These are phyloP conservation scores for Rubroboletus satanas DNA, from an alignment of 768 basidiomycete genomes.

Conservation along the genomic window DNA sequence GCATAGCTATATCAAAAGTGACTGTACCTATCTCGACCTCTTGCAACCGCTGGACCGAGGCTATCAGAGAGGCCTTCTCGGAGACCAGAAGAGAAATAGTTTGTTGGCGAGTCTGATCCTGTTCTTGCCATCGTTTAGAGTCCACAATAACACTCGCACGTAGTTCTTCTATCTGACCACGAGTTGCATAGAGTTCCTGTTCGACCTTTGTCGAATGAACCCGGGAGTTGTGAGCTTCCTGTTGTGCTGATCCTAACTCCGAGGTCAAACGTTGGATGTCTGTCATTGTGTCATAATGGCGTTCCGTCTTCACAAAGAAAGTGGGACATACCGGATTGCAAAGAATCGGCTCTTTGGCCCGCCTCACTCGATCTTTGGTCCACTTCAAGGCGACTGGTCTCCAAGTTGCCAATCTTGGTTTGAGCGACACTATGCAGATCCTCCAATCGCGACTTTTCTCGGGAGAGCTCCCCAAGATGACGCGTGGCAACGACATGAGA, in stretches of 20 bases:
- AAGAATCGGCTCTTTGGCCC: constrained; percentile 5
- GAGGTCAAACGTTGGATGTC: constrained; percentile 18
- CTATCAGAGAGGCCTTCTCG: constrained; percentile 59
- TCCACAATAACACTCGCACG: constrained; percentile 10
- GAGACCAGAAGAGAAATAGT: constrained; percentile 75
- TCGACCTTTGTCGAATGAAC: constrained; percentile 17
- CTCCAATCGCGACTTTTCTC: constrained; percentile 26
- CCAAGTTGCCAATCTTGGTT: constrained; percentile 17
- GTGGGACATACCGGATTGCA: constrained; percentile 22
- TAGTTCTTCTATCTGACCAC: constrained; percentile 17
- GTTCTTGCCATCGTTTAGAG: constrained; percentile 24
- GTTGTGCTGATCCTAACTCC: constrained; percentile 18
- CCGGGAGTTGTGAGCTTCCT: constrained; percentile 6
- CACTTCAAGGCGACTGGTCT: constrained; percentile 6
- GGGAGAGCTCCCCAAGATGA: constrained; percentile 18
- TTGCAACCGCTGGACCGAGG: constrained; percentile 57
- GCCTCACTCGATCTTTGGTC: constrained; percentile 12
- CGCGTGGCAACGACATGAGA: constrained; percentile 6
- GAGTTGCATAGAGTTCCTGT: constrained; percentile 20
- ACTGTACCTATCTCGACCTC: constrained; percentile 59
- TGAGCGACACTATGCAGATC: constrained; percentile 6
- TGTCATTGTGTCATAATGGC: constrained; percentile 22
- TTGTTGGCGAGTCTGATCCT: constrained; percentile 58
- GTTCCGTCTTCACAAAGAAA: constrained; percentile 22
- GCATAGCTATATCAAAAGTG: neutral